A percentile compares a stretch with the other conserved stretches of the same genome.
phyloP scores from a whole-genome alignment of 371 early-diverging fungal species.

The Saksenaea oblongispora region DNA sequence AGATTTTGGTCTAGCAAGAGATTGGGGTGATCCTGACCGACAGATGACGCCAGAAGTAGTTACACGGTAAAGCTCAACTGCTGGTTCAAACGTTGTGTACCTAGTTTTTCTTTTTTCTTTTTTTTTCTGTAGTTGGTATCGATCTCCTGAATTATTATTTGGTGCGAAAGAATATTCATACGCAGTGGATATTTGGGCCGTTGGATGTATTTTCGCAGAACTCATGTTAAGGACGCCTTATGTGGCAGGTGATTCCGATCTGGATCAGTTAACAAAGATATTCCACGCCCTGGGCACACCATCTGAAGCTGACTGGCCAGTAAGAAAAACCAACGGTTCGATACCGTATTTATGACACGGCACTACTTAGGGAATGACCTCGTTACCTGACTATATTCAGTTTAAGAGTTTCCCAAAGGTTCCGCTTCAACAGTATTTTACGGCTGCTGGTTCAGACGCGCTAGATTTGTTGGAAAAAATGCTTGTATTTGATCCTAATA shows the following conservation, averaged over 20 bases:
- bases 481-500: slow-evolving; percentile 90
- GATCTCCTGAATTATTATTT: slow-evolving; percentile 98
- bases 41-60: slow-evolving; percentile 95
- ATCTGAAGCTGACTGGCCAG: slow-evolving; percentile 95
- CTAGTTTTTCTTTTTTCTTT: too few species aligned
- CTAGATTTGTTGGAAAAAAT: slow-evolving; percentile 91
- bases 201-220: slow-evolving; percentile 99
- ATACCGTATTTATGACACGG: background rate
- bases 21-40: slow-evolving; percentile 84
- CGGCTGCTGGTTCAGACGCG: slow-evolving; percentile 92
- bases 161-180: slow-evolving; percentile 91
- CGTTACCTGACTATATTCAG: slow-evolving; percentile 75
- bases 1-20: slow-evolving; percentile 99
- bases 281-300: slow-evolving; percentile 98
- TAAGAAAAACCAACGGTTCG: slow-evolving; percentile 27
- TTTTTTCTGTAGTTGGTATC: slow-evolving; percentile 86
- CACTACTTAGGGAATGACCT: slow-evolving; percentile 62
- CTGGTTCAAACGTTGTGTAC: background rate
- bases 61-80: slow-evolving; percentile 62
- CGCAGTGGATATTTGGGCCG: slow-evolving; percentile 98
- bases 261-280: slow-evolving; percentile 94
- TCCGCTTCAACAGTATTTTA: slow-evolving; percentile 81
- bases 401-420: slow-evolving; percentile 69
- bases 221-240: slow-evolving; percentile 96
- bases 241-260: slow-evolving; percentile 92